Percentiles rank a stretch among this genome's conserved stretches.
Evolutionary conservation across 495 filamentous ascomycete species (phyloP).

Genomic region (Xylaria venustula): DNA sequence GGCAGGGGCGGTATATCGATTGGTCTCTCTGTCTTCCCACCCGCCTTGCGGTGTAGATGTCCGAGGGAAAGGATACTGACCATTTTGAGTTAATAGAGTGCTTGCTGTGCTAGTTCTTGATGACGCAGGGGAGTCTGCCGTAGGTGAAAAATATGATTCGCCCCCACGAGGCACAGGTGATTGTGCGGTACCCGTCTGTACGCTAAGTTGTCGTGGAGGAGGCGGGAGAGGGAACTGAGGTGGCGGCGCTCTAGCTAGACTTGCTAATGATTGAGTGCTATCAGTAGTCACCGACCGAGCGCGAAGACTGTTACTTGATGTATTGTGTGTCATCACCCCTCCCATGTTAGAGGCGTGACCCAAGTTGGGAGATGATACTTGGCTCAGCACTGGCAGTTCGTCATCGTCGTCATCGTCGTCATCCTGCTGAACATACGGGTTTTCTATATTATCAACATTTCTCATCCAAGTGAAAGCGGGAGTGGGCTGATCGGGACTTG

Average conservation of each 20-base stretch:
- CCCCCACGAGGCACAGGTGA: conserved; percentile 51
- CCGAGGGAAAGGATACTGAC: conserved; percentile 72
- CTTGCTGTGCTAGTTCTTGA: conserved; percentile 69
- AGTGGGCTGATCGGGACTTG: conserved; percentile 36
- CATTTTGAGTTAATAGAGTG: conserved; percentile 59
- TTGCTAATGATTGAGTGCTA: conserved; percentile 52
- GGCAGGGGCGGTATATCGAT: conserved; percentile 84
- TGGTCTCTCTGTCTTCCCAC: conserved; percentile 64
- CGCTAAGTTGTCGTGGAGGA: conserved; percentile 50
- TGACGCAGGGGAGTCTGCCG: conserved; percentile 77
- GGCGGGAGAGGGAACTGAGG: conserved; percentile 68
- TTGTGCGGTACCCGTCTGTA: conserved; percentile 65
- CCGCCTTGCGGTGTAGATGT: conserved; percentile 62
- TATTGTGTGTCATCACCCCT: conserved; percentile 65
- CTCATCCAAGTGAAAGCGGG: conserved; percentile 76
- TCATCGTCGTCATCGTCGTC: conserved; percentile 75
- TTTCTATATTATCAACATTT: conserved; percentile 54
- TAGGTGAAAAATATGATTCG: conserved; percentile 90
- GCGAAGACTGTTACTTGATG: conserved; percentile 76
- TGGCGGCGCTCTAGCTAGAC: conserved; percentile 54
- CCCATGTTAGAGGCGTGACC: conserved; percentile 35
- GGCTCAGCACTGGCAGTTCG: conserved; percentile 28
- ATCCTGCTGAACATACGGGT: conserved; percentile 77
- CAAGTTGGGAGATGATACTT: conserved; percentile 34
- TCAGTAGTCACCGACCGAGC: conserved; percentile 77